Conservation (phyloP, 75 land plant genomes). For the Selaginella moellendorffii region DNA sequence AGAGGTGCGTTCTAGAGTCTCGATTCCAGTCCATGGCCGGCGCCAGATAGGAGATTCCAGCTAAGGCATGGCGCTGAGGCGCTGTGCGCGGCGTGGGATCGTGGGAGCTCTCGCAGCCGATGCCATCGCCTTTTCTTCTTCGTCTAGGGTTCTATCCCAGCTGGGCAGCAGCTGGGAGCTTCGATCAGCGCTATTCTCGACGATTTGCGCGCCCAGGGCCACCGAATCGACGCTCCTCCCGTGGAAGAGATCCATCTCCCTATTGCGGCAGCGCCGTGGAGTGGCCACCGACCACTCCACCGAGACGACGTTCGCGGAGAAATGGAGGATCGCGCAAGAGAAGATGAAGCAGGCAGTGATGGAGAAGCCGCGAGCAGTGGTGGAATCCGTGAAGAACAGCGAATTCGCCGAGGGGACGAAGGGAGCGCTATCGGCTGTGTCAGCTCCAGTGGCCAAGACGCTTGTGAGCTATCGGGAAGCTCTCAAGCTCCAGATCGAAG, state of each 20-base stretch:
- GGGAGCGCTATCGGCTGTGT: conserved; percentile 10
- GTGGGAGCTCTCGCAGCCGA: not conserved
- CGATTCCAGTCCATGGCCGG: no score
- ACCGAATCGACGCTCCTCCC: not conserved
- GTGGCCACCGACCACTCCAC: not conserved
- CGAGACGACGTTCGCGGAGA: not conserved
- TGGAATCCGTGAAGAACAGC: not conserved
- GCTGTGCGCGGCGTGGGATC: not conserved
- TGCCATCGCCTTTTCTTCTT: not conserved
- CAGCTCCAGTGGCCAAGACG: conserved; percentile 32
- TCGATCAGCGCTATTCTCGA: not conserved
- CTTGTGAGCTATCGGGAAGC: conserved; percentile 49
- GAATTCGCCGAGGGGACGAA: conserved; percentile 6
- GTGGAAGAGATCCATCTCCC: not conserved
- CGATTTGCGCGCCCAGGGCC: not conserved
- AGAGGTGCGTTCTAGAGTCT: no score
- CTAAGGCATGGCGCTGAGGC: conserved; percentile 1
- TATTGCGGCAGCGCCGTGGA: not conserved
- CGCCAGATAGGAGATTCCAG: not conserved
- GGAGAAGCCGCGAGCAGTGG: conserved; percentile 1
- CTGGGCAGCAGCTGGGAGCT: no score
- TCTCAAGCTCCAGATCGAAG: conserved; percentile 69
- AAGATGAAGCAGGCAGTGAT: conserved; percentile 7
- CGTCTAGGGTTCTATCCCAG: not conserved
- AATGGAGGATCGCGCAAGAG: not conserved